Evolutionary conservation across 495 filamentous ascomycete genomes (phyloP), one percentile per base, ranked within the genome.

Genomic region (Parmelia sp.): DNA sequence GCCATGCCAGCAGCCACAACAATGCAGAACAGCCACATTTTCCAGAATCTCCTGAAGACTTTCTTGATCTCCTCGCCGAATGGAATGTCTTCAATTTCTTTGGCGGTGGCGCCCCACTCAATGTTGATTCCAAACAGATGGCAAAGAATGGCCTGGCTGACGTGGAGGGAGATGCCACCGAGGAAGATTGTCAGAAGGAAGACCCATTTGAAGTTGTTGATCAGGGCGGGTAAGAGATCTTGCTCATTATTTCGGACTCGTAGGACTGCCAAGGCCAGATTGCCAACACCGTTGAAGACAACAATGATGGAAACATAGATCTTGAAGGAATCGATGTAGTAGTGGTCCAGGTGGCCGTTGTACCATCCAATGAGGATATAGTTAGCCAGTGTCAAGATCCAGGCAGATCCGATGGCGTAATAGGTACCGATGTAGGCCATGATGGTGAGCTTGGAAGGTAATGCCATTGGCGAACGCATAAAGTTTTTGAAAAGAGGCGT

Each of bases 341-440:
- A 81, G 25, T 80, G 73, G 62, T 80, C 79, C 31, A 80, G 65
- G 40, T 69, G 65, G 19, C 76, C 77, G 56, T 79, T 77, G 68
- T 75, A 75, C 79, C 79, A 81, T 31, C 79, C 89, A 61, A 89
- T 82, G 59, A 89, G 75, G 77, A 92, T 89, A 74, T 91, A 92
- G 76, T 92, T 92, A 66, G 79, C 77, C 12, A 86, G 78, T 3
- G 89, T 91, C 77, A 92, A 80, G 70, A 91, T 80, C 89, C 89
- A 91, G 49, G 89, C 86, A 12, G 87, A 86, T 29, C 82, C 89
- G 64, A 92, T 87, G 60, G 89, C 89, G 73, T 92, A 92, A 76
- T 92, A 92, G 21, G 89, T 92, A n/a, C 90, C 89, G 66, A 92
- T 88, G 71, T 92, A 92, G 0, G 89, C 89, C 70, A 91, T 78